These are phyloP conservation scores for Pogostemon cablin DNA, from an alignment of 257 asterid species.

Conservation along the genomic window DNA sequence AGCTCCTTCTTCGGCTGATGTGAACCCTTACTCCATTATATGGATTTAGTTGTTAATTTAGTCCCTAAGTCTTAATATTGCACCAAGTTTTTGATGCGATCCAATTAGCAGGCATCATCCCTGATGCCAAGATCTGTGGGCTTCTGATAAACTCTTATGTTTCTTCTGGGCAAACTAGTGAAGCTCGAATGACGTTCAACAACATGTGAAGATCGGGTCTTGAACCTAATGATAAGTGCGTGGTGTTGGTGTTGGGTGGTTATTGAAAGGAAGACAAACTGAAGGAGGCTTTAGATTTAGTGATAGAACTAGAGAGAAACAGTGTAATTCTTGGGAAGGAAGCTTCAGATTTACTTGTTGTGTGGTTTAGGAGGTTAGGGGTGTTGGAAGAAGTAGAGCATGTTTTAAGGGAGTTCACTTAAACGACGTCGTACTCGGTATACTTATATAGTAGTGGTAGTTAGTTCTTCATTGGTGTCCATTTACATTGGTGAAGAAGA, in stretches of 20 bases:
- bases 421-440: conserved; percentile 14
- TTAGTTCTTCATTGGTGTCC: conserved; percentile 16
- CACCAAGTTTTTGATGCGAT: conserved; percentile 54
- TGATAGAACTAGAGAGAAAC: conserved; percentile 63
- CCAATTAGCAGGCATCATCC: conserved; percentile 75
- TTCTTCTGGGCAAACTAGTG: conserved; percentile 54
- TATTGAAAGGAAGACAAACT: conserved; percentile 67
- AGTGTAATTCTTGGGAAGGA: conserved; percentile 62
- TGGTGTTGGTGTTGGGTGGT: conserved; percentile 57
- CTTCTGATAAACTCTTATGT: conserved; percentile 82
- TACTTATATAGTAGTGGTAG: too few relatives aligned
- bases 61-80: too few relatives aligned
- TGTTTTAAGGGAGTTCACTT: conserved; percentile 62
- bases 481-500: background rate
- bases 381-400: conserved; percentile 74
- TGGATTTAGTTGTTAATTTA: too few relatives aligned
- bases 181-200: conserved; percentile 70
- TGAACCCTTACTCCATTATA: too few relatives aligned
- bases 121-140: conserved; percentile 75
- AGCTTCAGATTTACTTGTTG: conserved; percentile 60
- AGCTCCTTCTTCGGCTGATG: too few relatives aligned
- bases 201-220: conserved; percentile 66
- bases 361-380: conserved; percentile 76
- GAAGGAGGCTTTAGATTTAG: conserved; percentile 64
- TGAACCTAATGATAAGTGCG: conserved; percentile 80